Base-by-base conservation (phyloP, 2,329 filamentous ascomycete species). In the Aspergillus luchuensis region DNA sequence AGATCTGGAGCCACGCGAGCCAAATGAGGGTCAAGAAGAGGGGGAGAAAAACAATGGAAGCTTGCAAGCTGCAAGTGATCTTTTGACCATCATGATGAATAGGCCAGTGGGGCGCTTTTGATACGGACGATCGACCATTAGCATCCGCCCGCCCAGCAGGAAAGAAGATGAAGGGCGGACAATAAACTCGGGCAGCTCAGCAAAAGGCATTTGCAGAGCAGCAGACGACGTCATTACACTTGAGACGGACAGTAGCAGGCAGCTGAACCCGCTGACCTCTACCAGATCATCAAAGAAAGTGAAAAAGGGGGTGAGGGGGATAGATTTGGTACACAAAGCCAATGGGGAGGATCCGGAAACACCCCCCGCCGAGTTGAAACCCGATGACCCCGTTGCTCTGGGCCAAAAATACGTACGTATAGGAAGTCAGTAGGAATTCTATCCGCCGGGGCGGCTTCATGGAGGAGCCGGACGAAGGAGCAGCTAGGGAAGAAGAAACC, bases 1-100 rank as follows among this genome's bases (percentile, higher is more conserved):
- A 64, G 63, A 65, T 67, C 67, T 66, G 59, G 59, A 66, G 63
- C 66, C 67, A 68, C 67, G 66, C 63, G 62, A 69, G 63, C 62
- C 56, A 59, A 61, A 58, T 57, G 56, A 63, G 57, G 60, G 55
- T 57, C 38, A 50, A 39, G 56, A 61, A 60, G 58, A 61, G 48
- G 56, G 53, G 54, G 59, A 63, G 61, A 61, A 59, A 53, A 55
- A 55, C 38, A 30, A 65, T 63, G 52, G 59, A 63, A 65, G 58
- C 43, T 57, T 55, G 45, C 54, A 38, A 30, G 58, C 60, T 64
- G 65, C 61, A 64, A 60, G 63, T 61, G 57, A 66, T 64, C 57
- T 61, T 51, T 64, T 67, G 62, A 62, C 60, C 58, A 58, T 52
- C 19, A 61, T 47, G 19, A n/a, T 36, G 51, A 50, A 56, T 28